These are phyloP conservation scores for Boletus subluridellus DNA, from an alignment of 1,284 basidiomycete species.

Conservation along the genomic window DNA sequence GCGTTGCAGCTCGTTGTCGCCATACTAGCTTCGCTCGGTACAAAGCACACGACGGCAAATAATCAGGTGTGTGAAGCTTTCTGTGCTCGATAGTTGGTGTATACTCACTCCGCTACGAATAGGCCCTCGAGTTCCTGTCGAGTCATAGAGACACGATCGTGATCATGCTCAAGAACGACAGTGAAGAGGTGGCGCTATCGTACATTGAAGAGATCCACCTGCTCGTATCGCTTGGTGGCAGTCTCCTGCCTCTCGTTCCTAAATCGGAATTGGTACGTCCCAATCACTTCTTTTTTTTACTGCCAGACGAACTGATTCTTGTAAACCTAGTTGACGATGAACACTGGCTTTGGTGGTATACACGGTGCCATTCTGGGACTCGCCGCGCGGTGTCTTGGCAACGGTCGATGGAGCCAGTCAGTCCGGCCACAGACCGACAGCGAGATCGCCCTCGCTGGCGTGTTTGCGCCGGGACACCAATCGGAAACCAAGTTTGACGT, in stretches of 20 bases:
- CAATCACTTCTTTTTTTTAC: neutral
- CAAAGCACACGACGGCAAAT: constrained; percentile 59
- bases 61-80: constrained; percentile 53
- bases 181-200: constrained; percentile 59
- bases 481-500: constrained; percentile 57
- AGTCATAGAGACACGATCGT: constrained; percentile 78
- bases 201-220: constrained; percentile 75
- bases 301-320: constrained; percentile 1
- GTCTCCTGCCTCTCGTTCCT: constrained; percentile 64
- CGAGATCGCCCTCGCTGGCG: constrained; percentile 58
- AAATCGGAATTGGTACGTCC: constrained; percentile 71
- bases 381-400: constrained; percentile 72
- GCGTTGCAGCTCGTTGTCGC: constrained; percentile 50
- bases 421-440: constrained; percentile 69
- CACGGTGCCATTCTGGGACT: constrained; percentile 79
- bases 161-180: constrained; percentile 72
- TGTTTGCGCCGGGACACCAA: constrained; percentile 52
- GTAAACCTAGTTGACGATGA: constrained; percentile 48
- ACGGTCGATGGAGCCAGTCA: constrained; percentile 54
- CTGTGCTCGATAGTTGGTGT: neutral
- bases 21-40: constrained; percentile 65
- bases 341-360: constrained; percentile 77
- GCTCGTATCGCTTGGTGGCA: constrained; percentile 66
- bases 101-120: neutral
- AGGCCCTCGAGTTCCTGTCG: constrained; percentile 75